Evolutionary conservation across 1,284 basidiomycete genomes (phyloP), one percentile per base, ranked within the genome.

Genomic region (Trichosporon ovoides): DNA sequence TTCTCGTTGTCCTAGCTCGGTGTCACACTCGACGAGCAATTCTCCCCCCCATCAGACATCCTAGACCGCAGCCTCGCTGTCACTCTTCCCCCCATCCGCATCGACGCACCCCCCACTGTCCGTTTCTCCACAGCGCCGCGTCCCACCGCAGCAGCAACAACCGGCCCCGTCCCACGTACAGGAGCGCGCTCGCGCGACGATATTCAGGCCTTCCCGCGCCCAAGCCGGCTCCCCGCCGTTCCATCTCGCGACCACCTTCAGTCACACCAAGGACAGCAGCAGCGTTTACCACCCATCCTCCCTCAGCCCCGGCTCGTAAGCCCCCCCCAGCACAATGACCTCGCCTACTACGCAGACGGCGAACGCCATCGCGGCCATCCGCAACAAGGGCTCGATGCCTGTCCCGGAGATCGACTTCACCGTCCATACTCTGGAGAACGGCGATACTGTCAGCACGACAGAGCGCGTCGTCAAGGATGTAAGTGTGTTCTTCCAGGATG

Each of bases 351-450:
- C 72, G 38, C 73, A 77, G 56, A 71, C 69, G 24, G 68, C 68
- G 51, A 76, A 77, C 56, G 76, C 74, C 52, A 73, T 77, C 36
- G 69, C 72, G 14, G 73, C 72, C 16, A 76, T 76, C 56, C 67
- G 60, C 38, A 72, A 73, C 57, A 65, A 72, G 50, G 52, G 63
- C 50, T 72, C 71, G 68, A 74, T 80, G n/a, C 79, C 82, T 36
- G 73, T 84, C 14, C 84, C 84, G 38, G 83, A 85, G 57, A 84
- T 91, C 74, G 91, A 95, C 81, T 94, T 88, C 70, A 92, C 92
- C 14, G 87, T 87, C 70, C 90, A 95, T 77, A 82, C 85, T 64
- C 85, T 94, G 63, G 91, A 95, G 62, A 90, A 93, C 79, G 91
- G 91, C 46, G 87, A 83, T 66, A 81, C 84, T 56, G 88, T 94